These are phyloP conservation scores for Jaminaea rosea DNA, from an alignment of 1,284 basidiomycete genomes.

Conservation along the genomic window DNA sequence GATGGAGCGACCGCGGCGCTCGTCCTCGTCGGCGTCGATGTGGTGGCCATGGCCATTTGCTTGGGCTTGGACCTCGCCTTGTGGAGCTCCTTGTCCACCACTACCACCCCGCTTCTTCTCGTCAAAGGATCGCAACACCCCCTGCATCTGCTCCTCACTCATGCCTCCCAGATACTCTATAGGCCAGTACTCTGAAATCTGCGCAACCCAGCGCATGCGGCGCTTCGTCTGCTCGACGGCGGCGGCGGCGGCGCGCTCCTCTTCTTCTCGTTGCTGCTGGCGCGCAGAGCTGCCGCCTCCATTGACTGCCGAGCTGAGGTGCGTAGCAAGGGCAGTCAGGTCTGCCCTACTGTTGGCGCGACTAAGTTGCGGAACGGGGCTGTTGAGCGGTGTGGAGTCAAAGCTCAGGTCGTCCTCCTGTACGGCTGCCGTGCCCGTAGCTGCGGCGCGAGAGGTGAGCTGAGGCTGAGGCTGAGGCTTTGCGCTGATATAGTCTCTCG, in stretches of 20 bases:
- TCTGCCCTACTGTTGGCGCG: background rate
- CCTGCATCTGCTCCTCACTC: slow-evolving; percentile 61
- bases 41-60: background rate
- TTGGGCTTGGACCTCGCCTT: background rate
- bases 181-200: slow-evolving; percentile 68
- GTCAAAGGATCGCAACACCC: slow-evolving; percentile 21
- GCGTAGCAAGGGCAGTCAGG: too few species aligned
- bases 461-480: too few species aligned
- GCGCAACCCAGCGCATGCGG: slow-evolving; percentile 49
- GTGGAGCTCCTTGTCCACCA: background rate
- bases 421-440: slow-evolving; percentile 13
- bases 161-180: slow-evolving; percentile 66
- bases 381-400: slow-evolving; percentile 56
- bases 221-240: slow-evolving; percentile 25
- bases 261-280: background rate
- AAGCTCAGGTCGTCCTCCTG: slow-evolving; percentile 35
- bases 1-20: background rate
- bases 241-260: slow-evolving; percentile 13
- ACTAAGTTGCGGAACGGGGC: slow-evolving; percentile 60
- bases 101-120: slow-evolving; percentile 15
- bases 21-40: background rate
- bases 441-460: too few species aligned
- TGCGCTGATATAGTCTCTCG: too few species aligned
- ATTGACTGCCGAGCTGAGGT: too few species aligned
- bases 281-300: background rate